Conservation (phyloP, 2,329 filamentous ascomycete species). For the Mycosphaerella sp. region DNA sequence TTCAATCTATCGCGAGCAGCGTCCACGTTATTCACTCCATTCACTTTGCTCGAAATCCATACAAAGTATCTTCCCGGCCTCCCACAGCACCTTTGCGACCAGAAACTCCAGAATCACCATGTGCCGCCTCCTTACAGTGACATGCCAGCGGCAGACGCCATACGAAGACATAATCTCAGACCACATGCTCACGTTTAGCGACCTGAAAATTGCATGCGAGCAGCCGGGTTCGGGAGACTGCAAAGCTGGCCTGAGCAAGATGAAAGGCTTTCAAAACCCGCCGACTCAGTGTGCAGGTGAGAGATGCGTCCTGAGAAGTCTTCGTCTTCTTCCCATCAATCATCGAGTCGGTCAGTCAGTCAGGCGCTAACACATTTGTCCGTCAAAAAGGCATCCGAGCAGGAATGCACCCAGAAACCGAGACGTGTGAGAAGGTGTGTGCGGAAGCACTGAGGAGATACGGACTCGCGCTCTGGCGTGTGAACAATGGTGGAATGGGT, state of each 20-base stretch:
- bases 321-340: not conserved
- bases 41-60: too few species aligned
- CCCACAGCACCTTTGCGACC: not conserved
- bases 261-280: conserved; percentile 14
- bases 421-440: not conserved
- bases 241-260: not conserved
- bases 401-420: not conserved
- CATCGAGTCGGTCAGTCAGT: not conserved
- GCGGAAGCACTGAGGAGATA: conserved; percentile 7
- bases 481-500: not conserved
- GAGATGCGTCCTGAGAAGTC: not conserved
- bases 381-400: conserved; percentile 1
- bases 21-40: too few species aligned
- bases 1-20: too few species aligned
- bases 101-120: not conserved
- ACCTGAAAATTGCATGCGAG: conserved; percentile 13
- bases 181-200: conserved; percentile 8
- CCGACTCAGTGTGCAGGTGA: conserved; percentile 16
- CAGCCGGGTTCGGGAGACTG: conserved; percentile 11
- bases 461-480: conserved; percentile 1
- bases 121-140: conserved; percentile 13
- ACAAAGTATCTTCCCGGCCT: too few species aligned
- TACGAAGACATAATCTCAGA: conserved; percentile 3
- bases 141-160: conserved; percentile 4
- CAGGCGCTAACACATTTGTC: not conserved